Percentiles rank a stretch among this genome's conserved stretches.
Evolutionary conservation across 331 rosid genomes (phyloP).

Genomic region (Quercus phellos): DNA sequence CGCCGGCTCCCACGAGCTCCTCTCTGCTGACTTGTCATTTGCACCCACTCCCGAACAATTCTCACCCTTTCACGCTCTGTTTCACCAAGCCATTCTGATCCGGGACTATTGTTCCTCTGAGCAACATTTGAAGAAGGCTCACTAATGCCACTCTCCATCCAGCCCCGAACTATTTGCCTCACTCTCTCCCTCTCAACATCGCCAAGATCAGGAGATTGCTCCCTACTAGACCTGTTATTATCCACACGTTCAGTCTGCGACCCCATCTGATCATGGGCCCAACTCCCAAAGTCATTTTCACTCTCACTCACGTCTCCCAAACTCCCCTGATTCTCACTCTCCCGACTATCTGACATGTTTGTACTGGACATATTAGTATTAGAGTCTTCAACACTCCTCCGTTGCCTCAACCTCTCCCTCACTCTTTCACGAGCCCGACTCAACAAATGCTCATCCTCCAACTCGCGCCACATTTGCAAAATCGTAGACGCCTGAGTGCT

Average conservation of each 20-base stretch:
- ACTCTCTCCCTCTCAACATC: constrained; percentile 99
- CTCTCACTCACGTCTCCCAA: constrained; percentile 92
- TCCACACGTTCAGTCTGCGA: constrained; percentile 50
- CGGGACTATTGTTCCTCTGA: constrained; percentile 61
- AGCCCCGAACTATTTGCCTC: constrained; percentile 92
- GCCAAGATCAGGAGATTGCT: constrained; percentile 98
- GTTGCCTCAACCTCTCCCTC: constrained; percentile 85
- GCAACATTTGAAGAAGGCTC: constrained; percentile 72
- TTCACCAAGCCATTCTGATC: constrained; percentile 99
- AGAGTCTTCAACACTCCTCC: constrained; percentile 57
- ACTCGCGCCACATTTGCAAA: constrained; percentile 96
- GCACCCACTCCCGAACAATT: constrained; percentile 98
- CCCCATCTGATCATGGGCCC: constrained; percentile 76
- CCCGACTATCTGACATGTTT: constrained; percentile 64
- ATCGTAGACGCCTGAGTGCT: constrained; percentile 85
- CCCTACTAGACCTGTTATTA: constrained; percentile 76
- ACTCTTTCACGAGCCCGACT: constrained; percentile 85
- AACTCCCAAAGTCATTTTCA: constrained; percentile 83
- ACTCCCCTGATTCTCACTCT: constrained; percentile 80
- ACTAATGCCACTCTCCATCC: constrained; percentile 97
- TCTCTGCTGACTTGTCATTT: constrained; percentile 94
- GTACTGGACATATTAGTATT: constrained; percentile 63
- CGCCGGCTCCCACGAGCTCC: constrained; percentile 79
- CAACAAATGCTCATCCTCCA: constrained; percentile 92
- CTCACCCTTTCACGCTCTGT: constrained; percentile 99